These are phyloP conservation scores for Ascomycota sp. DNA, from an alignment of 2,329 filamentous ascomycete genomes.

Conservation along the genomic window DNA sequence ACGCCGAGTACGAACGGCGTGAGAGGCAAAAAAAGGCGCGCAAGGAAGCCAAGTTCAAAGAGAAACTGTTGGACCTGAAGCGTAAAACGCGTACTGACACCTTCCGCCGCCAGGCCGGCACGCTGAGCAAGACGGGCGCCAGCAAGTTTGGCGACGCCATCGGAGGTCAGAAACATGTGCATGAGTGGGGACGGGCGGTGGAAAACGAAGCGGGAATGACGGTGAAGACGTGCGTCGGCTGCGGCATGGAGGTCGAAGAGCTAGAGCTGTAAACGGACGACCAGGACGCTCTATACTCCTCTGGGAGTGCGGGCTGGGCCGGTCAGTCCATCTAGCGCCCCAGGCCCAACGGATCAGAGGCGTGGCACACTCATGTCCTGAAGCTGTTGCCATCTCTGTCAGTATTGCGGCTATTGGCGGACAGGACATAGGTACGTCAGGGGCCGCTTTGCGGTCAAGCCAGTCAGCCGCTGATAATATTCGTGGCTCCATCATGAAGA, in stretches of 20 bases:
- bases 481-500: too few relatives aligned
- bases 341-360: too few relatives aligned
- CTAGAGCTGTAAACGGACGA: conserved; percentile 31
- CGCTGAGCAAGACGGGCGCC: conserved; percentile 30
- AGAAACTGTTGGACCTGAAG: conserved; percentile 75
- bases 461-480: too few relatives aligned
- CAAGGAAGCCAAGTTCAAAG: conserved; percentile 82
- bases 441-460: too few relatives aligned
- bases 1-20: conserved; percentile 70
- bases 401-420: too few relatives aligned
- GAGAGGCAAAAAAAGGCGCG: conserved; percentile 62
- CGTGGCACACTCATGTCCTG: too few relatives aligned
- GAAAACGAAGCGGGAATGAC: conserved; percentile 53
- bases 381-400: too few relatives aligned
- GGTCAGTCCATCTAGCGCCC: too few relatives aligned
- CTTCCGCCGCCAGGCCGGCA: conserved; percentile 50
- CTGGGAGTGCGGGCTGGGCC: too few relatives aligned
- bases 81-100: conserved; percentile 84
- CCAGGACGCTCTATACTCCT: too few relatives aligned
- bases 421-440: too few relatives aligned
- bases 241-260: conserved; percentile 64
- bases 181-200: conserved; percentile 63
- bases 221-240: conserved; percentile 59
- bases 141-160: conserved; percentile 60
- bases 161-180: conserved; percentile 53